Evolutionary conservation across 169 alveolate genomes (phyloP), one percentile per base, ranked within the genome.

Genomic region (Eimeria necatrix): DNA sequence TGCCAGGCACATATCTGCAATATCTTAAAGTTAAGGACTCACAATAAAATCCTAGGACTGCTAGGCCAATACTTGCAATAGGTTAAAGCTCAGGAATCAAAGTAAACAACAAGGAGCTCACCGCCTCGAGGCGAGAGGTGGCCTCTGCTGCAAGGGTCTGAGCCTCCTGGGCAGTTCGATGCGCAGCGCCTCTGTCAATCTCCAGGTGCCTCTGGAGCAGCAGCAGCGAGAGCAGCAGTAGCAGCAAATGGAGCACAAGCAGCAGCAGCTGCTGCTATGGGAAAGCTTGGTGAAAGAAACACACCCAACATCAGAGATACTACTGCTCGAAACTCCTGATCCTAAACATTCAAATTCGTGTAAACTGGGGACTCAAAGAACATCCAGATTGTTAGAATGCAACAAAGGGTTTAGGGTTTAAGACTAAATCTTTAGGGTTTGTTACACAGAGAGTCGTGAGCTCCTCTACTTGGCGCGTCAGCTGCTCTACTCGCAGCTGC

Each of bases 121-220:
- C 46, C 41, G 78, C 32, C n/a, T 68, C 3, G 78, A n/a, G 78
- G 68, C 68, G 68, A 10, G 68, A 10, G 20, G 20, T 18, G 68
- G 68, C 68, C 22, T 56, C 68, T 56, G 68, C 12, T 56, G 68
- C 68, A 18, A 18, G 12, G 12, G 68, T 56, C 41, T 68, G 48
- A 7, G 78, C 78, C 20, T 68, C 78, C 9, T 68, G 14, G 9
- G 78, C 78, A 20, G 41, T 22, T 9, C 78, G 78, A 10, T 68
- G 78, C 41, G 78, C 78, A n/a, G 78, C 78, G 12, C 78, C 78
- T 22, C 41, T 68, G 41, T 68, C 78, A 9, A 68, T 68, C 3
- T 68, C 48, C 78, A 68, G 78, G 78, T 68, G 78, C 20, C 78
- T 68, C 78, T 68, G 78, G 46, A 22, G 68, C 68, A 56, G 68